Percentiles rank a stretch among this genome's conserved stretches.
These are phyloP conservation scores for Pichia californica DNA, from an alignment of 805 yeast species.

Conservation along the genomic window DNA sequence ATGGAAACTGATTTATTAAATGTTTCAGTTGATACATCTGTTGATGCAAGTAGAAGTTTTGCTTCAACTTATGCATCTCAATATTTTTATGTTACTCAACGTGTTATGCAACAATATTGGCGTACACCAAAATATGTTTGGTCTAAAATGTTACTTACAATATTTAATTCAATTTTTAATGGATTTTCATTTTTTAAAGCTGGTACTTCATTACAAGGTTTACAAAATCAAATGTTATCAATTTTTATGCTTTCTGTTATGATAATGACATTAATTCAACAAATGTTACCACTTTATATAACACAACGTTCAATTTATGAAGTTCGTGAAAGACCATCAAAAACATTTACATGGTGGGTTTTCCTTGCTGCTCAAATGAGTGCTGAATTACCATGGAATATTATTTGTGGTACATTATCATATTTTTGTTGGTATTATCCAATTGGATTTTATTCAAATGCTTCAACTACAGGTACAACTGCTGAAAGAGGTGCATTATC, in stretches of 20 bases:
- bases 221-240: conserved; percentile 80
- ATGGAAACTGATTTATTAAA: conserved; percentile 56
- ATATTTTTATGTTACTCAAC: conserved; percentile 37
- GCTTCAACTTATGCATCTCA: conserved; percentile 40
- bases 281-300: conserved; percentile 56
- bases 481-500: conserved; percentile 50
- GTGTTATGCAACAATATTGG: conserved; percentile 59
- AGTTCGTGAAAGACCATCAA: conserved; percentile 68
- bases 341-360: conserved; percentile 60
- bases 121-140: conserved; percentile 56
- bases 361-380: conserved; percentile 56
- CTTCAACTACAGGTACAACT: conserved; percentile 39
- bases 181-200: conserved; percentile 70
- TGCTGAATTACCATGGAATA: conserved; percentile 62
- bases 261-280: conserved; percentile 53
- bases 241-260: conserved; percentile 60
- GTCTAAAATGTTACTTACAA: conserved; percentile 49
- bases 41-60: conserved; percentile 35
- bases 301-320: conserved; percentile 61
- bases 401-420: conserved; percentile 54
- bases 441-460: conserved; percentile 57
- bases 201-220: conserved; percentile 51
- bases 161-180: conserved; percentile 50
- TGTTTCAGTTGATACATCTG: conserved; percentile 28
- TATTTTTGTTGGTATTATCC: conserved; percentile 70